A percentile compares a stretch with the other conserved stretches of the same genome.
Evolutionary conservation across 2,329 filamentous ascomycete species (phyloP).

Genomic region (Chalaropsis thielavioides): DNA sequence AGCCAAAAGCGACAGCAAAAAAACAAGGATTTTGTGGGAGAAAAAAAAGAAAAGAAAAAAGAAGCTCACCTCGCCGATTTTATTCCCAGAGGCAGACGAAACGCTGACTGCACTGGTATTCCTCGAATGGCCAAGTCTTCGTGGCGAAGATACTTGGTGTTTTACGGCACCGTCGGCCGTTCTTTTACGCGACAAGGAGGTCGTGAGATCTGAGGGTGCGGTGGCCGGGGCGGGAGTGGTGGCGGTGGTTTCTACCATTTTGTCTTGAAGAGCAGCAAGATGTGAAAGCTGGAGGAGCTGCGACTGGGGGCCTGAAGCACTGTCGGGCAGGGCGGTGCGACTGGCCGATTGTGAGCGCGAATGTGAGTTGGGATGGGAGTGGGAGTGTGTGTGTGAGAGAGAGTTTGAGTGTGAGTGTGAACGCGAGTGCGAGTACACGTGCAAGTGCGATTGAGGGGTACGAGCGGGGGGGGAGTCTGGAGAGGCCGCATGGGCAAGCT

Average conservation of each 20-base stretch:
- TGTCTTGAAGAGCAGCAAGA: constrained; percentile 34
- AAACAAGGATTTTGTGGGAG: neutral
- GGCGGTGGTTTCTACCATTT: constrained; percentile 25
- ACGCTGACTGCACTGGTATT: constrained; percentile 51
- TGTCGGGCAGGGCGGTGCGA: constrained; percentile 1
- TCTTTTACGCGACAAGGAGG: constrained; percentile 38
- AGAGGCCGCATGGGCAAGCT: constrained; percentile 4
- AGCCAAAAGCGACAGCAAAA: neutral
- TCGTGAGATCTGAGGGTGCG: constrained; percentile 23
- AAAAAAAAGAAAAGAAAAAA: neutral
- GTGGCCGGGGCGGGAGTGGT: neutral
- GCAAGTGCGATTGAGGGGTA: constrained; percentile 3
- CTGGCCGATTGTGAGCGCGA: neutral
- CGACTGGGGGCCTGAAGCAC: constrained; percentile 27
- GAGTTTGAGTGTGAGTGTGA: neutral
- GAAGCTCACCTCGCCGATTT: constrained; percentile 44
- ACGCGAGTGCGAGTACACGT: neutral
- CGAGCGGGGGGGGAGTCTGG: neutral
- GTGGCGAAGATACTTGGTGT: constrained; percentile 13
- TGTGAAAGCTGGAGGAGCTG: constrained; percentile 40
- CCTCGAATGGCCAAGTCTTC: constrained; percentile 44
- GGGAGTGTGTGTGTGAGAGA: neutral
- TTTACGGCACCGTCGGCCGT: constrained; percentile 58
- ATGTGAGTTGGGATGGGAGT: neutral
- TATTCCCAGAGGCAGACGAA: constrained; percentile 44